Evolutionary conservation across 768 basidiomycete genomes (phyloP).

Genomic region (Leccinum boreale): DNA sequence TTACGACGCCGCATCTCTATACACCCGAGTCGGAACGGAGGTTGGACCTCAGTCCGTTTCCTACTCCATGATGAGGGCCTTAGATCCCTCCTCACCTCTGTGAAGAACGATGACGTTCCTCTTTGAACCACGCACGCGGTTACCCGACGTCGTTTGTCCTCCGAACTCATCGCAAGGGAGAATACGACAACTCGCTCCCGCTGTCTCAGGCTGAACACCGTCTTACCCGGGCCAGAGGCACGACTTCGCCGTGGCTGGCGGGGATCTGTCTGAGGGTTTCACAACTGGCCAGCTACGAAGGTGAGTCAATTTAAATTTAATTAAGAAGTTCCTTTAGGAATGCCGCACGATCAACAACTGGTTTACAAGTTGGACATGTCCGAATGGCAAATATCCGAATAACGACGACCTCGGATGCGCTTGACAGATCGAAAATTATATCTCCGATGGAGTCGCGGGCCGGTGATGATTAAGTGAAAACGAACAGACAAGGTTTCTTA

Average conservation of each 20-base stretch:
- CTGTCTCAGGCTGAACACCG: not conserved
- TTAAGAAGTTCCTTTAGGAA: not conserved
- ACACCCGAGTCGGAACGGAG: not conserved
- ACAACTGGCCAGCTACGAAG: not conserved
- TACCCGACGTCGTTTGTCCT: not conserved
- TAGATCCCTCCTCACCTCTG: not conserved
- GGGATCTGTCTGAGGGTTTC: not conserved
- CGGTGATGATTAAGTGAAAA: not conserved
- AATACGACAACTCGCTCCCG: not conserved
- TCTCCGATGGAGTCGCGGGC: not conserved
- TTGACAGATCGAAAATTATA: not conserved
- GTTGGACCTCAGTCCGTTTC: not conserved
- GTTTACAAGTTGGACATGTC: not conserved
- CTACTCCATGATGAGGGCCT: not conserved
- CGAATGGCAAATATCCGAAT: not conserved
- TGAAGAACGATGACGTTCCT: not conserved
- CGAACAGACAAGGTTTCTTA: no score
- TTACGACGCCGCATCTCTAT: not conserved
- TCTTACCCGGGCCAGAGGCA: not conserved
- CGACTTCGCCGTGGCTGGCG: not conserved
- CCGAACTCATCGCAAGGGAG: not conserved
- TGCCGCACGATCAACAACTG: not conserved
- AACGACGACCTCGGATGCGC: not conserved
- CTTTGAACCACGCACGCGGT: not conserved
- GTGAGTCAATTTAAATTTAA: not conserved